Percentiles rank a stretch among this genome's conserved stretches.
Conservation (phyloP, 2,329 filamentous ascomycete genomes). For the Scorias spongiosa region DNA sequence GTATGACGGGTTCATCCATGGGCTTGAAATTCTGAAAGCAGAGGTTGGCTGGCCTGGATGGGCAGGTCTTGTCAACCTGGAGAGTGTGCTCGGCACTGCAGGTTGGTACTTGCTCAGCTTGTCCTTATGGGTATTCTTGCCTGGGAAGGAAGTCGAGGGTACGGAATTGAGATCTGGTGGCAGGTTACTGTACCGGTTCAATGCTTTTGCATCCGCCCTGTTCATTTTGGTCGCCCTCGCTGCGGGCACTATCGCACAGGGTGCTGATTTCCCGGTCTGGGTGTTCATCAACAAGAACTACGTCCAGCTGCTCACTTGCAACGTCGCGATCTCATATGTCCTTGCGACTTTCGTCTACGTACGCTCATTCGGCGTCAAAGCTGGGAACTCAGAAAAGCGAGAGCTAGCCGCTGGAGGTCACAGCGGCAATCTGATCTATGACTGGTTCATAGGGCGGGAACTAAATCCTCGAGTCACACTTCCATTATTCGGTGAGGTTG, state of each 20-base stretch:
- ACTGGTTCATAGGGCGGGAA: slow-evolving; percentile 94
- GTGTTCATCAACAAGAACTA: slow-evolving; percentile 88
- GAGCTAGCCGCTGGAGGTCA: slow-evolving; percentile 71
- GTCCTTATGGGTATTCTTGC: slow-evolving; percentile 60
- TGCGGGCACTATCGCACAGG: slow-evolving; percentile 60
- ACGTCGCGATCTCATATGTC: slow-evolving; percentile 58
- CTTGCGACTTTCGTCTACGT: slow-evolving; percentile 70
- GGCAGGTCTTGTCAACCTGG: slow-evolving; percentile 51
- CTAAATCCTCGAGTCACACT: slow-evolving; percentile 75
- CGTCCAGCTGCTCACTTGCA: slow-evolving; percentile 67
- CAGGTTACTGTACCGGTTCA: slow-evolving; percentile 65
- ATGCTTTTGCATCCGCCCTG: slow-evolving; percentile 60
- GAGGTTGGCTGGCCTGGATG: slow-evolving; percentile 79
- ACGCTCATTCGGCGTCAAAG: slow-evolving; percentile 65
- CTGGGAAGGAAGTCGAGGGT: slow-evolving; percentile 57
- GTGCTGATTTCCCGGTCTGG: slow-evolving; percentile 76
- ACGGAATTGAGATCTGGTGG: slow-evolving; percentile 55
- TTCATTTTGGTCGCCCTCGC: slow-evolving; percentile 56
- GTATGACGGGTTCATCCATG: slow-evolving; percentile 21
- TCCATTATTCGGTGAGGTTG: slow-evolving; percentile 68
- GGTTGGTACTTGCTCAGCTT: slow-evolving; percentile 68
- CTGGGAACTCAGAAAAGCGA: slow-evolving; percentile 55
- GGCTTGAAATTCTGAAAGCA: slow-evolving; percentile 55
- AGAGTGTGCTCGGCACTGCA: slow-evolving; percentile 53
- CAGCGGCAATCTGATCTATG: slow-evolving; percentile 74